Base-by-base conservation (phyloP, 306 rosid genomes). In the Abrus precatorius region DNA sequence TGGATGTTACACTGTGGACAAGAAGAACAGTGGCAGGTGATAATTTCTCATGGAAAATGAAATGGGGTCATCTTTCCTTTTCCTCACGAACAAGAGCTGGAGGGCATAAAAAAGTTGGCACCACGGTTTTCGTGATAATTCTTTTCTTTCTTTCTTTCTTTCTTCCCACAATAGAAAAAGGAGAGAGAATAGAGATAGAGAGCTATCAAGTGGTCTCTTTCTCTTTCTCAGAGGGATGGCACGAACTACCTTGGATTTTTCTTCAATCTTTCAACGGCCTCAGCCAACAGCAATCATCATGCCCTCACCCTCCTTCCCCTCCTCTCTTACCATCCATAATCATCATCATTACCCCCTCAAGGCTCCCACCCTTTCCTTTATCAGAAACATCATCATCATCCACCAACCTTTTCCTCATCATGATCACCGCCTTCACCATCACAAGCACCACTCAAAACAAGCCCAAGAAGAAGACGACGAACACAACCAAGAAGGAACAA, bases 221-320 rank as follows among this genome's bases (percentile, higher is more conserved):
- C 86, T 82, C 79, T 80, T 69, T 85, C 68, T 76, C 57, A 33
- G 62, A 59, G 84, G 28, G 76, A 81, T 70, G 83, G 86, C 88
- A 83, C 85, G 84, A 89, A 88, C 81, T 81, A 80, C 78, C 81
- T 92, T 90, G 92, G 93, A 90, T 90, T 87, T 92, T 88, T 89
- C 84, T 80, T 86, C 87, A 69, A 72, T 82, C 86, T 87, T 87
- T 88, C 88, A 89, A 90, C 88, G 57, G 66, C 80, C 65, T 75
- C 68, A 76, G 83, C 89, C 89, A 90, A 90, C 90, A 88, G 81
- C 89, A 89, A 94, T 88, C 84, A 94, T 91, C 91, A 94, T 91
- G 89, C 79, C 84, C 80, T 83, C 90, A 50, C 57, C 82, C 73
- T 72, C 69, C 83, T 79, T 55, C 9, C 55, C 74, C 89, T 67